Evolutionary conservation across 2,329 filamentous ascomycete genomes (phyloP).

Genomic region (Xylariales sp.): DNA sequence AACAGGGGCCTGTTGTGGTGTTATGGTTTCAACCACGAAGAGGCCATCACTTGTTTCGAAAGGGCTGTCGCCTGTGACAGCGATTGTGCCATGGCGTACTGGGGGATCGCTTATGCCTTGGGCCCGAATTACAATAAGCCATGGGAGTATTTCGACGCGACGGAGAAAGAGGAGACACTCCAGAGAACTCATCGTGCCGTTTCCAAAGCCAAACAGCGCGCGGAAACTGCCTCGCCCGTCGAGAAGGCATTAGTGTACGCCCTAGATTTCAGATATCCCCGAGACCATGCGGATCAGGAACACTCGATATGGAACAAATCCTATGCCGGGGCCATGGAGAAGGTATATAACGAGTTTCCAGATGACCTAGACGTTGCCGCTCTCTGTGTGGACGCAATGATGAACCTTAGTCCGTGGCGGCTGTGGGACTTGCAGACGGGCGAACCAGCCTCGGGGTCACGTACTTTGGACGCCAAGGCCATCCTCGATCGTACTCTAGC

Average conservation of each 20-base stretch:
- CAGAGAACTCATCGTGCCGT: constrained; percentile 42
- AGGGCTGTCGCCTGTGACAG: constrained; percentile 50
- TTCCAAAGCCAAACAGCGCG: constrained; percentile 35
- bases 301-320: constrained; percentile 50
- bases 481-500: constrained; percentile 56
- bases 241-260: constrained; percentile 63
- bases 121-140: constrained; percentile 77
- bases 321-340: constrained; percentile 59
- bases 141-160: constrained; percentile 64
- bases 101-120: constrained; percentile 65
- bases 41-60: constrained; percentile 61
- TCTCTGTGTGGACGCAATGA: constrained; percentile 60
- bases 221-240: constrained; percentile 35
- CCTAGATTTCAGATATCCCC: constrained; percentile 57
- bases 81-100: constrained; percentile 58
- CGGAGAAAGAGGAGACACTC: constrained; percentile 51
- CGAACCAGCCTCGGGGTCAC: constrained; percentile 47
- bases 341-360: constrained; percentile 46
- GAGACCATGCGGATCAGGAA: constrained; percentile 41
- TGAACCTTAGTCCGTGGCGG: constrained; percentile 62
- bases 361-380: constrained; percentile 59
- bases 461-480: constrained; percentile 52
- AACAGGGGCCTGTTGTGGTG: constrained; percentile 68
- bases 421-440: constrained; percentile 60
- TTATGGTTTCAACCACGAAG: constrained; percentile 74